phyloP scores from a whole-genome alignment of 2,329 filamentous ascomycete species.

The Xylogone sp. region DNA sequence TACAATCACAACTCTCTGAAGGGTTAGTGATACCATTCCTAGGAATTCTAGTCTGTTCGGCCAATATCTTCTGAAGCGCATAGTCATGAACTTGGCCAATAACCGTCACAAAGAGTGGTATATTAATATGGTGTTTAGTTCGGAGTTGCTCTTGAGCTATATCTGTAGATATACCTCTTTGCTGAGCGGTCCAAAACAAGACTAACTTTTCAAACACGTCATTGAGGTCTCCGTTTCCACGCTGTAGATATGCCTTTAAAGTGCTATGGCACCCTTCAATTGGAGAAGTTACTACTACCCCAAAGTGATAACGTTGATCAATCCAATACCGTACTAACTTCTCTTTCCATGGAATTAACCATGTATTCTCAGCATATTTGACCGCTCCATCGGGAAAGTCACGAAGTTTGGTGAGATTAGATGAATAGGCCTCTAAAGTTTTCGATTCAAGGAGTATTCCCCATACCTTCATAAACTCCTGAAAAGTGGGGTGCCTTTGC shows the following conservation, averaged over 20 bases:
- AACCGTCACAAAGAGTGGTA: neutral
- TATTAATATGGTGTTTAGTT: neutral
- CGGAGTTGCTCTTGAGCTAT: neutral
- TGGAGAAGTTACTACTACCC: neutral
- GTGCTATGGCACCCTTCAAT: too few relatives aligned
- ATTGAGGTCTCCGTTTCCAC: too few relatives aligned
- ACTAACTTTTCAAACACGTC: neutral
- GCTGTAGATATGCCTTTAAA: too few relatives aligned
- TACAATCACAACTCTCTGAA: too few relatives aligned
- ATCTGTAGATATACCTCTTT: neutral
- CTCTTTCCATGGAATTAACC: conserved; percentile 1
- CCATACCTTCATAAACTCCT: too few relatives aligned
- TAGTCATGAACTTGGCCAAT: neutral
- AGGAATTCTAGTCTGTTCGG: neutral
- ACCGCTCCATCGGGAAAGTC: neutral
- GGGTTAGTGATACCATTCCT: too few relatives aligned
- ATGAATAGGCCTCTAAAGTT: neutral
- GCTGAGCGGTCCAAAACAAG: neutral
- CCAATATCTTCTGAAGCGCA: neutral
- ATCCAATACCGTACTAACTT: conserved; percentile 1
- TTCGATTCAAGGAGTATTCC: neutral
- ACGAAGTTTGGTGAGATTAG: neutral
- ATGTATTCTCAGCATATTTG: neutral
- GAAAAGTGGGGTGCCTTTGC: neutral
- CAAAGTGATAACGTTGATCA: neutral